Evolutionary conservation across 768 basidiomycete species (phyloP).

Genomic region (Suillus subluteus): DNA sequence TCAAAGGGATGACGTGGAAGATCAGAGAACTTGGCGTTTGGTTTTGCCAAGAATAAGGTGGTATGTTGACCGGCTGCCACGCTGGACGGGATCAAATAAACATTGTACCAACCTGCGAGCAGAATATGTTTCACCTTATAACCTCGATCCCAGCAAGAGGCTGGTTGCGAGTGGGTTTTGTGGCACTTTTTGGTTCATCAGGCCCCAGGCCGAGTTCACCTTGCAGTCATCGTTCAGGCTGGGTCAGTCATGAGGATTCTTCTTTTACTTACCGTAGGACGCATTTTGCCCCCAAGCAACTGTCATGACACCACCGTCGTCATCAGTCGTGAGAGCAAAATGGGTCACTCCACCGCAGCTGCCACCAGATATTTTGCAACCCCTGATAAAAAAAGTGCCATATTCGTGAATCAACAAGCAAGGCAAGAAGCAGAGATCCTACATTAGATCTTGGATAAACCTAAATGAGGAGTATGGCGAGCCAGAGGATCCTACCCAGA

Average conservation of each 20-base stretch:
- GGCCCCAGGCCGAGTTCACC: constrained; percentile 83
- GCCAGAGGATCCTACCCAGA: constrained; percentile 75
- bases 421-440: constrained; percentile 23
- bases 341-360: constrained; percentile 89
- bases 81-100: constrained; percentile 40
- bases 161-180: constrained; percentile 74
- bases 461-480: constrained; percentile 89
- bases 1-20: constrained; percentile 81
- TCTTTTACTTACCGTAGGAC: constrained; percentile 59
- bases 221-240: constrained; percentile 24
- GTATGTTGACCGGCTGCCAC: constrained; percentile 88
- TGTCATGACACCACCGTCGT: constrained; percentile 77
- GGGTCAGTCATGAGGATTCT: not conserved
- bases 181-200: constrained; percentile 84
- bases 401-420: constrained; percentile 7
- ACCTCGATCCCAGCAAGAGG: constrained; percentile 82
- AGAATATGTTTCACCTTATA: constrained; percentile 58
- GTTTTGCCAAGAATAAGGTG: constrained; percentile 79
- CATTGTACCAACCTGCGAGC: not conserved
- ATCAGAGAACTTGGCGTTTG: constrained; percentile 74
- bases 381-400: constrained; percentile 45
- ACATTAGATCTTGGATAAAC: constrained; percentile 87
- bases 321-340: constrained; percentile 77
- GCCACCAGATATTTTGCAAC: constrained; percentile 73
- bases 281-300: constrained; percentile 87